Conservation (phyloP, 1,284 basidiomycete genomes). For the Marasmius sp. region DNA sequence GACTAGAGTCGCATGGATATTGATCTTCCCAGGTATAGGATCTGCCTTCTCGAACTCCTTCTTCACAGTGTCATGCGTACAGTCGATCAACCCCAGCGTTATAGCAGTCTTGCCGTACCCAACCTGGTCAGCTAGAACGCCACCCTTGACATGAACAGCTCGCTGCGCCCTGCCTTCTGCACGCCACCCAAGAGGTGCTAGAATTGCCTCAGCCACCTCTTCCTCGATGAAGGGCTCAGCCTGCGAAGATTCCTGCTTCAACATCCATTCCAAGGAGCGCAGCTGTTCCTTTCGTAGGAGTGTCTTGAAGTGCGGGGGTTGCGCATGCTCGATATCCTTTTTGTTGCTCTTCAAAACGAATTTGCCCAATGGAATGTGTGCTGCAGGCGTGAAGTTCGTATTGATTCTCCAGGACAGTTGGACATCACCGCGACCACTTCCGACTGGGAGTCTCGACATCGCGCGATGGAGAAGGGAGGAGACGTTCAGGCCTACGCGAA, state of each 20-base stretch:
- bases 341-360: conserved; percentile 81
- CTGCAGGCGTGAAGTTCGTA: conserved; percentile 71
- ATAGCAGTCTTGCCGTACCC: conserved; percentile 98
- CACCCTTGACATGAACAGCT: conserved; percentile 76
- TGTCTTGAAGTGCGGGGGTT: conserved; percentile 79
- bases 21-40: conserved; percentile 65
- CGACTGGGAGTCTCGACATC: conserved; percentile 72
- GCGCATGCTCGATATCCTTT: conserved; percentile 68
- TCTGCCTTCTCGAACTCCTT: conserved; percentile 55
- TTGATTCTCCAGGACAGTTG: conserved; percentile 80
- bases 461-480: conserved; percentile 88
- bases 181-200: conserved; percentile 88
- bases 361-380: conserved; percentile 58
- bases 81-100: conserved; percentile 85
- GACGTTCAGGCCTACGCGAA: conserved; percentile 87
- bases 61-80: conserved; percentile 55
- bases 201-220: conserved; percentile 88
- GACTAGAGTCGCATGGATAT: conserved; percentile 78
- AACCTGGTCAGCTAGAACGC: conserved; percentile 94
- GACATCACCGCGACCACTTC: conserved; percentile 49
- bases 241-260: conserved; percentile 71
- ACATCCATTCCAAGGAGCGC: conserved; percentile 93
- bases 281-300: conserved; percentile 83
- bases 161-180: conserved; percentile 89
- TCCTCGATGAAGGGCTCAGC: conserved; percentile 85